phyloP scores from a whole-genome alignment of 768 basidiomycete species.

The Rhodotorula taiwanensis region DNA sequence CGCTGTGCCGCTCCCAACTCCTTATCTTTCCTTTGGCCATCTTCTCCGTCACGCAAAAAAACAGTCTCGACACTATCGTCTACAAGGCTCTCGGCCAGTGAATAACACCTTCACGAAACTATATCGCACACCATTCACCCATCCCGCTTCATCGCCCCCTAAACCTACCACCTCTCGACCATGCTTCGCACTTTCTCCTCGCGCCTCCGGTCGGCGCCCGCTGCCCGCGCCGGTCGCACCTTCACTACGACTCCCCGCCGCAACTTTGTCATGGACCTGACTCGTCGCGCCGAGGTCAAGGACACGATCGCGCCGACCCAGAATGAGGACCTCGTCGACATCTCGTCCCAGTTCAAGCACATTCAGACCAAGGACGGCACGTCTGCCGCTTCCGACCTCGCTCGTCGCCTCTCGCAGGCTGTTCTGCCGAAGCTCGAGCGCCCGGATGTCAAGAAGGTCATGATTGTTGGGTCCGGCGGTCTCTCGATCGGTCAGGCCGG shows the following conservation, averaged over 20 bases:
- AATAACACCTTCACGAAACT: background rate
- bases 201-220: slow-evolving; percentile 17
- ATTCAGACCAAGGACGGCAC: slow-evolving; percentile 36
- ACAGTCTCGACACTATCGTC: slow-evolving; percentile 26
- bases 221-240: slow-evolving; percentile 15
- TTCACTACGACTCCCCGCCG: slow-evolving; percentile 21
- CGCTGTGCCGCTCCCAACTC: background rate
- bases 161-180: slow-evolving; percentile 2
- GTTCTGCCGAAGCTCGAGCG: slow-evolving; percentile 86
- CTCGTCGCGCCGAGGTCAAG: slow-evolving; percentile 21
- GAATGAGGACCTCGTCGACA: slow-evolving; percentile 31
- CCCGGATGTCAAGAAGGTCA: slow-evolving; percentile 85
- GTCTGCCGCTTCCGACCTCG: slow-evolving; percentile 67
- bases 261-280: slow-evolving; percentile 23
- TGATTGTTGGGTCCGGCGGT: slow-evolving; percentile 93
- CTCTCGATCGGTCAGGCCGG: slow-evolving; percentile 97
- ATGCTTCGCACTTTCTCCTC: slow-evolving; percentile 37
- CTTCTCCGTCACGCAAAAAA: too few relatives aligned
- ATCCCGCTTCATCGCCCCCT: background rate
- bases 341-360: slow-evolving; percentile 38
- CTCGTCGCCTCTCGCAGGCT: slow-evolving; percentile 83
- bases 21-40: background rate
- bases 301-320: slow-evolving; percentile 8
- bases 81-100: slow-evolving; percentile 26
- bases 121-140: too few relatives aligned